Conservation (phyloP, 805 yeast genomes). For the Sugiyamaella lignohabitans region DNA sequence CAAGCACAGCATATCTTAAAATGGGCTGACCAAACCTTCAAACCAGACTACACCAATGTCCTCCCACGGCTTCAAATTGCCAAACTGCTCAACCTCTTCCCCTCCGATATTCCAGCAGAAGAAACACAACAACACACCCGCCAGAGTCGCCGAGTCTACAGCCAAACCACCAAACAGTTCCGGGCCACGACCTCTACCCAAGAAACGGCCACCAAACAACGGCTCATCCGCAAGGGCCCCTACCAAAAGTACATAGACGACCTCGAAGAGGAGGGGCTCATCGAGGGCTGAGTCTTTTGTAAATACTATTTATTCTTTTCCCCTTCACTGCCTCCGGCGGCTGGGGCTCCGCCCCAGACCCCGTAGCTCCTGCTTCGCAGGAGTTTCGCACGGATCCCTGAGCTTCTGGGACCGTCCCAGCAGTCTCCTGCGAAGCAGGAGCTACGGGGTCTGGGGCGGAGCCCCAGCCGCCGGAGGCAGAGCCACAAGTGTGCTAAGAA, state of each 20-base stretch:
- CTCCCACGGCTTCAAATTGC: background rate
- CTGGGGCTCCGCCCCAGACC: background rate
- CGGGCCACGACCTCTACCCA: background rate
- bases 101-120: background rate
- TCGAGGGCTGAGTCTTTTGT: background rate
- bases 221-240: slow-evolving; percentile 1
- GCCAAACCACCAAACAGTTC: background rate
- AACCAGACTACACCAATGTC: background rate
- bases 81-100: background rate
- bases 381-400: no score
- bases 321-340: background rate
- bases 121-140: background rate
- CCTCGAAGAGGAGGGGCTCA: background rate
- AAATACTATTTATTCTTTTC: background rate
- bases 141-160: background rate
- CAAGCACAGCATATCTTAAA: slow-evolving; percentile 1
- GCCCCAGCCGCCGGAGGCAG: slow-evolving; percentile 1
- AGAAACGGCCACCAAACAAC: background rate
- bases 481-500: background rate
- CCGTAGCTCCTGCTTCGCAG: background rate
- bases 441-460: background rate
- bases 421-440: background rate
- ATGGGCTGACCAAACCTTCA: background rate
- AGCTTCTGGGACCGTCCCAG: no score
- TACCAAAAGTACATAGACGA: slow-evolving; percentile 9